Conservation (phyloP, 2,329 filamentous ascomycete genomes). For the Colletotrichum karsti region DNA sequence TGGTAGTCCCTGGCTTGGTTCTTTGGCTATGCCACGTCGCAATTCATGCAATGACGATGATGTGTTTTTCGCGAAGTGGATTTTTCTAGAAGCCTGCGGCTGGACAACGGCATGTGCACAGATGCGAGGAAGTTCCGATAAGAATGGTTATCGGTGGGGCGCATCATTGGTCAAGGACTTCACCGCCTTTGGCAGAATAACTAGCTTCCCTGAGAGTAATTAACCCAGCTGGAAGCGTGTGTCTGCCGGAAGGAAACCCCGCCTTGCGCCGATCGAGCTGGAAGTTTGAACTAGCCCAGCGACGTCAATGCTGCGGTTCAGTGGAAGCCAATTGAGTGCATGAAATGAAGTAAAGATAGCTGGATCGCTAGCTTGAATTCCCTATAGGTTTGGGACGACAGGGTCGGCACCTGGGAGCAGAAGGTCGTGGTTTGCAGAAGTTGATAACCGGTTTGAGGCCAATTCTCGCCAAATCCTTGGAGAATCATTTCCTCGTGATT, state of each 20-base stretch:
- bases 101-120: background rate
- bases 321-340: background rate
- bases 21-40: conserved; percentile 2
- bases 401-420: no score
- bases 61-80: background rate
- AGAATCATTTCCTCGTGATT: no score
- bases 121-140: background rate
- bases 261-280: background rate
- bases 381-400: no score
- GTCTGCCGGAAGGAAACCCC: background rate
- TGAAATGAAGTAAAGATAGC: background rate
- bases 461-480: no score
- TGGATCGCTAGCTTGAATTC: background rate
- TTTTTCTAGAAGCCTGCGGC: conserved; percentile 19
- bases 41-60: conserved; percentile 2
- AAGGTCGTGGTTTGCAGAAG: no score
- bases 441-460: no score
- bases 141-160: background rate
- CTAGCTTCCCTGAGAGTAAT: background rate
- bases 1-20: background rate
- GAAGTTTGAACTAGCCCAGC: background rate
- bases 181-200: conserved; percentile 20
- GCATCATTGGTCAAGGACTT: background rate
- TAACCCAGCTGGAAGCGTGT: no score
- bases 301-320: background rate